Evolutionary conservation across 805 yeast genomes (phyloP).

Genomic region (Wickerhamomyces pijperi): DNA sequence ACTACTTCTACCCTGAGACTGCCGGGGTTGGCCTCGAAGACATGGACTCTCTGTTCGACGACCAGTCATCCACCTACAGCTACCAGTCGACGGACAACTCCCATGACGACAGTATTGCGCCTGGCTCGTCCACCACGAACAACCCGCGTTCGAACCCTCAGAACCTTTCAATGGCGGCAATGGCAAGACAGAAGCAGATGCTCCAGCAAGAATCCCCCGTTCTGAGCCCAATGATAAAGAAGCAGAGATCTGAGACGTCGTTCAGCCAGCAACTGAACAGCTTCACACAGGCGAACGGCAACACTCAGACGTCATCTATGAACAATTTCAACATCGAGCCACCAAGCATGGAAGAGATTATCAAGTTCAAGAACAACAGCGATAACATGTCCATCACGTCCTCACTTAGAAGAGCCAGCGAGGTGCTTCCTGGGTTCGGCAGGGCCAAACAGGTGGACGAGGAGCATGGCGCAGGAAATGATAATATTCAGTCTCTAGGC

Average conservation of each 20-base stretch:
- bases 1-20: constrained; percentile 75
- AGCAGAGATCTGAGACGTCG: constrained; percentile 15
- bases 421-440: constrained; percentile 1
- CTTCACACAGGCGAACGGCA: constrained; percentile 5
- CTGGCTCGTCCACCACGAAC: not conserved
- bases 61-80: constrained; percentile 24
- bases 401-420: constrained; percentile 24
- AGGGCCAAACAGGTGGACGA: constrained; percentile 15
- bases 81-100: constrained; percentile 9
- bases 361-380: constrained; percentile 20
- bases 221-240: constrained; percentile 6
- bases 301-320: constrained; percentile 1
- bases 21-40: constrained; percentile 83
- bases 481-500: too few species aligned
- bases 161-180: constrained; percentile 28
- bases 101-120: not conserved
- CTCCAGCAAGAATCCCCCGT: constrained; percentile 9
- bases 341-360: constrained; percentile 26
- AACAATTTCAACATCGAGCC: constrained; percentile 22
- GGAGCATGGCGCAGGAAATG: too few species aligned
- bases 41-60: constrained; percentile 86
- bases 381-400: constrained; percentile 20
- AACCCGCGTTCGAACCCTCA: not conserved
- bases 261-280: constrained; percentile 14
- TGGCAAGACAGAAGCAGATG: constrained; percentile 28